Conservation (phyloP, 2,329 filamentous ascomycete genomes). For the Stromatinia cepivora region DNA sequence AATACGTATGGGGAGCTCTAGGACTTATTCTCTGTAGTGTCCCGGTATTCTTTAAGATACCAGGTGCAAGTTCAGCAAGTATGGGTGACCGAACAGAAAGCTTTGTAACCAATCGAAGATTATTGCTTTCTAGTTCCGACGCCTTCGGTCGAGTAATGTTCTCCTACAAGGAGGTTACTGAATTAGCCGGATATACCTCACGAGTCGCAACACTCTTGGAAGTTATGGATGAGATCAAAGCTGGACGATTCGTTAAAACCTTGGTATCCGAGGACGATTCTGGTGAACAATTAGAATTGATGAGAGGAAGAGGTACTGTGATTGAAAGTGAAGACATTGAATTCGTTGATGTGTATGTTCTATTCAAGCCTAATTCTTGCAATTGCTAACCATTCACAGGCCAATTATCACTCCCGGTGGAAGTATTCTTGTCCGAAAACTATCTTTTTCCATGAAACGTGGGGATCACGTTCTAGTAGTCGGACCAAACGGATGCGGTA, state of each 20-base stretch:
- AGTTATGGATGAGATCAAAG: constrained; percentile 90
- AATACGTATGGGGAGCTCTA: constrained; percentile 97
- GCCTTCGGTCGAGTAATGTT: constrained; percentile 97
- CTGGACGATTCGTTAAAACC: constrained; percentile 93
- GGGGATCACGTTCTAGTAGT: constrained; percentile 90
- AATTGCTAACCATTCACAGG: constrained; percentile 41
- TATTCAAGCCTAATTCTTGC: background rate
- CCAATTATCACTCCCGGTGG: constrained; percentile 97
- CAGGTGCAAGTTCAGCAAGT: constrained; percentile 56
- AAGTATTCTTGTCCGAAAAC: constrained; percentile 80
- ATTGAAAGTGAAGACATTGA: constrained; percentile 81
- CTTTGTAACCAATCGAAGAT: constrained; percentile 90
- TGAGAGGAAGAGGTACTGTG: constrained; percentile 78
- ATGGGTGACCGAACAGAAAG: constrained; percentile 73
- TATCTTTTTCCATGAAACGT: constrained; percentile 83
- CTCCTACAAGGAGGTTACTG: constrained; percentile 95
- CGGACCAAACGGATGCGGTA: constrained; percentile 95
- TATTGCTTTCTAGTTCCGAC: constrained; percentile 90
- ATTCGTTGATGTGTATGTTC: constrained; percentile 73
- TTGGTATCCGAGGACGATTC: constrained; percentile 85
- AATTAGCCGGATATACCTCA: constrained; percentile 92
- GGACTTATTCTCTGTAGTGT: constrained; percentile 90
- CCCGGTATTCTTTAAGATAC: constrained; percentile 93
- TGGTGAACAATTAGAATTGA: constrained; percentile 77
- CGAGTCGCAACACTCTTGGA: constrained; percentile 86